These are phyloP conservation scores for Arctium lappa DNA, from an alignment of 129 eudicot species.

Conservation along the genomic window DNA sequence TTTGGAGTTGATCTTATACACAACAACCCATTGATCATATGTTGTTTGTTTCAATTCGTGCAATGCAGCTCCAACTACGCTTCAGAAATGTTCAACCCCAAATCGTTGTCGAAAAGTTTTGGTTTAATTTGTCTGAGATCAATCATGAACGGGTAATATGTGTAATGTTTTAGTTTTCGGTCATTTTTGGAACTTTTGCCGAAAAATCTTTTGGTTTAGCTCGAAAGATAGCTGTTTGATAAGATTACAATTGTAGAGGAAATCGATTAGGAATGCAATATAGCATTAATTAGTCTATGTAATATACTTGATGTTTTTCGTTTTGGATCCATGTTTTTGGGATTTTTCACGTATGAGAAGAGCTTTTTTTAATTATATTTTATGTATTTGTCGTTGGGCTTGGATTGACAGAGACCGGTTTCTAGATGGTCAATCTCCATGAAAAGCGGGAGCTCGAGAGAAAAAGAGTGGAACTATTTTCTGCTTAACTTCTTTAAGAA, in stretches of 20 bases:
- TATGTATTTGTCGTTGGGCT: no score
- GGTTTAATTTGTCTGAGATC: neutral
- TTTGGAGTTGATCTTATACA: neutral
- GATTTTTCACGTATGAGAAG: no score
- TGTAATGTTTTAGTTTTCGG: neutral
- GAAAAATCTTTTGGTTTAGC: constrained; percentile 7
- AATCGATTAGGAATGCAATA: neutral
- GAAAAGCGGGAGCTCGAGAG: no score
- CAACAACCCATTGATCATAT: neutral
- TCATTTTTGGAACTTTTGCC: neutral
- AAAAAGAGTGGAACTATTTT: no score
- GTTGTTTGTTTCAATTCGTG: neutral
- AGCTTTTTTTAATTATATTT: no score
- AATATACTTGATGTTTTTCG: neutral
- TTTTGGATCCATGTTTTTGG: neutral
- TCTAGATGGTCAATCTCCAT: no score
- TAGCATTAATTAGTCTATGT: neutral
- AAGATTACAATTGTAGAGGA: constrained; percentile 3
- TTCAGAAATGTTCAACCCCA: neutral
- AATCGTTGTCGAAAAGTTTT: neutral
- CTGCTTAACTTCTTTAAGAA: no score
- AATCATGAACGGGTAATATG: no score
- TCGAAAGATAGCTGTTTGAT: neutral
- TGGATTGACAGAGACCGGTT: no score
- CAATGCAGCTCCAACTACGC: constrained; percentile 11